phyloP scores from a whole-genome alignment of 2,329 filamentous ascomycete species.

The Talaromyces sp. region DNA sequence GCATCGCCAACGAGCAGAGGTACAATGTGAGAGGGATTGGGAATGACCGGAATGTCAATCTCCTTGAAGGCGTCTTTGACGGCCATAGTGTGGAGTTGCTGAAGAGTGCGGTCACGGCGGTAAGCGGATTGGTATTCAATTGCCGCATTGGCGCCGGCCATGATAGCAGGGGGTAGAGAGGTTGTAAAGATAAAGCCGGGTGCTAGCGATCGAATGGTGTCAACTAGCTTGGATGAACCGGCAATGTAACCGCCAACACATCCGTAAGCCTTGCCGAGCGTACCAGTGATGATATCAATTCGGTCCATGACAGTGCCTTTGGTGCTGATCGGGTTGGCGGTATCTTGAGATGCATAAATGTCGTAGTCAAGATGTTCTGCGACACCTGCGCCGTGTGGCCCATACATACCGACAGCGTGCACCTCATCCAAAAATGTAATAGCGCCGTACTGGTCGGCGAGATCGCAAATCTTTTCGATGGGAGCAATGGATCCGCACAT shows the following conservation, averaged over 20 bases:
- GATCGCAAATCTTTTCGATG: slow-evolving; percentile 90
- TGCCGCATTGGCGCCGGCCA: slow-evolving; percentile 86
- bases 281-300: slow-evolving; percentile 95
- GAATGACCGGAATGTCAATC: slow-evolving; percentile 90
- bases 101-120: slow-evolving; percentile 80
- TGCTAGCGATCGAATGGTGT: slow-evolving; percentile 88
- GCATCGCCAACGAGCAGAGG: slow-evolving; percentile 92
- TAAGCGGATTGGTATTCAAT: slow-evolving; percentile 91
- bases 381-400: slow-evolving; percentile 89
- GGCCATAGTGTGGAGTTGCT: slow-evolving; percentile 92
- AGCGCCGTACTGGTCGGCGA: slow-evolving; percentile 95
- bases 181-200: slow-evolving; percentile 99
- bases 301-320: slow-evolving; percentile 89
- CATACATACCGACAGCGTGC: slow-evolving; percentile 98
- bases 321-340: slow-evolving; percentile 43
- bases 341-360: slow-evolving; percentile 69
- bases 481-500: slow-evolving; percentile 98
- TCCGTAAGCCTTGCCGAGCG: slow-evolving; percentile 94
- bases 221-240: slow-evolving; percentile 78
- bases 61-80: slow-evolving; percentile 79
- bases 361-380: slow-evolving; percentile 97
- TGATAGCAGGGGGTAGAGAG: slow-evolving; percentile 88
- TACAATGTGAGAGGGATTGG: slow-evolving; percentile 94
- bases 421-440: slow-evolving; percentile 98
- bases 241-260: slow-evolving; percentile 98